Evolutionary conservation across 257 asterid species (phyloP).

Genomic region (Misopates orontium): DNA sequence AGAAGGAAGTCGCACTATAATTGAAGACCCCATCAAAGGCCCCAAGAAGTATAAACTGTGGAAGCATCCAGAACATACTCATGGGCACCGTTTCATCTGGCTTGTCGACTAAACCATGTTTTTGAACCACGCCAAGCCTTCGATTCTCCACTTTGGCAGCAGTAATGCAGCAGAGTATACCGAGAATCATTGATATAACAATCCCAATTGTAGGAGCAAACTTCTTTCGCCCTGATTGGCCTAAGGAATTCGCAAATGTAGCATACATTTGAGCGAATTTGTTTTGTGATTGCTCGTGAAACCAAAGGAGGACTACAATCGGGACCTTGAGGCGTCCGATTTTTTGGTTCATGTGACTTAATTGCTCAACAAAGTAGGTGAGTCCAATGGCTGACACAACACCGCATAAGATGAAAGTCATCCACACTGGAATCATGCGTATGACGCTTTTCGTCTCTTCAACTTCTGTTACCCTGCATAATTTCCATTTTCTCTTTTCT

Average conservation of each 20-base stretch:
- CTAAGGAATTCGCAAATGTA: conserved; percentile 12
- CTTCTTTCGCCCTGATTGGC: conserved; percentile 18
- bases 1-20: conserved; percentile 27
- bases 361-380: conserved; percentile 49
- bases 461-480: conserved; percentile 48
- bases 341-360: conserved; percentile 28
- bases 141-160: conserved; percentile 54
- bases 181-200: conserved; percentile 36
- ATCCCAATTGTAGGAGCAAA: conserved; percentile 37
- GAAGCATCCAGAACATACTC: conserved; percentile 53
- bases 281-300: conserved; percentile 33
- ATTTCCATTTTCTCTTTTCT: conserved; percentile 32
- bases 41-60: conserved; percentile 43
- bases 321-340: conserved; percentile 36
- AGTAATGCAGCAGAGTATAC: conserved; percentile 45
- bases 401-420: conserved; percentile 44
- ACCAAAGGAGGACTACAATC: conserved; percentile 31
- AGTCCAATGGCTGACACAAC: conserved; percentile 43
- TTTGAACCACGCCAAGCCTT: conserved; percentile 37
- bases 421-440: conserved; percentile 44
- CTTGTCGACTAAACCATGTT: conserved; percentile 41
- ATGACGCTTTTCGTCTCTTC: conserved; percentile 46
- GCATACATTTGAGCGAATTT: conserved; percentile 21
- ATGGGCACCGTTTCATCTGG: conserved; percentile 39
- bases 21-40: conserved; percentile 28